Base-by-base conservation (phyloP, 202 grass and related monocot genomes). In the Brachypodium distachyon region DNA sequence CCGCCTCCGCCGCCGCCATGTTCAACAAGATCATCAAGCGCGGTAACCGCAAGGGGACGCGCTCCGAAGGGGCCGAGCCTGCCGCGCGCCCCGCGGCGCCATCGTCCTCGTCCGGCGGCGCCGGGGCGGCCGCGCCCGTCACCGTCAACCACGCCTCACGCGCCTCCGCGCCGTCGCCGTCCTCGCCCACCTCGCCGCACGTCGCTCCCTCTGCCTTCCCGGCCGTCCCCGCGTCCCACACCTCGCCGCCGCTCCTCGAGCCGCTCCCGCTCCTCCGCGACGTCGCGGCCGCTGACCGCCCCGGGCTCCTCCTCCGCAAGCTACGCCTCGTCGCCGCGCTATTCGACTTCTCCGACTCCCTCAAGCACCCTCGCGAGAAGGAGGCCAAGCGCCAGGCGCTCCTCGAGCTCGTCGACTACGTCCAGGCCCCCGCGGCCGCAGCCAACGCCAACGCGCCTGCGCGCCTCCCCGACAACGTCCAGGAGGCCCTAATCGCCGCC, bases 21-120 rank as follows among this genome's bases (percentile, higher is more conserved):
- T 85, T 97, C 40, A 97, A 97, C 86, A 92, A 87, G 87, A 89
- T 93, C 77, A 97, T 97, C 77, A 97, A 97, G 81, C 90, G 93
- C 50, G 85, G 90, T 1, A 29, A 10, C 38, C 89, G 93, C 55
- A 97, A 93, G 93, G 89, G 88, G 27, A 1, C 72, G 43, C 87
- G 86, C 63, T 76, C 78, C 51, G 93, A 93, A 59, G 74, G 86
- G 27, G 61, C 63, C 49, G 93, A 90, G 4, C 21, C 64, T 5
- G 83, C 67, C 8, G 8, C 83, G 6, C 82, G 81, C 44, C 46
- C 59, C 67, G 58, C 70, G 11, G 55, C 84, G 21, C 78, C 85
- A 25, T 76, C 82, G 25, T 77, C 92, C 18, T 74, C 85, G 54
- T 66, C 74, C 54, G 77, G 75, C 18, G 69, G 42, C 13, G 58